Evolutionary conservation across 441 rosid species (phyloP).

Genomic region (Gossypium schwendimanii): DNA sequence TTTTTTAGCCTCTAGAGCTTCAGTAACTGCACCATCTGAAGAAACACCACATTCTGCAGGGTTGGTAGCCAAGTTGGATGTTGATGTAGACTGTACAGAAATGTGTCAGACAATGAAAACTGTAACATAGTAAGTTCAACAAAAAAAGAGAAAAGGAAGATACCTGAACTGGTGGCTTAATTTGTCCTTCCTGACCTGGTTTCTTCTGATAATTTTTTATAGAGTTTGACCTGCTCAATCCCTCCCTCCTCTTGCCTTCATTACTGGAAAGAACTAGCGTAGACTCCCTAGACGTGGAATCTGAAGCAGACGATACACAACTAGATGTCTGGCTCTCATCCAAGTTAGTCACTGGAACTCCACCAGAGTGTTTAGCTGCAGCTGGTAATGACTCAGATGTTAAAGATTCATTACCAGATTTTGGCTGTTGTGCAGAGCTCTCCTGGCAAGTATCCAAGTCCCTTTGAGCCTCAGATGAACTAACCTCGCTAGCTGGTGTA

Average conservation of each 20-base stretch:
- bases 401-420: conserved; percentile 31
- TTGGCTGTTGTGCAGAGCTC: conserved; percentile 33
- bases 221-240: conserved; percentile 44
- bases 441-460: conserved; percentile 31
- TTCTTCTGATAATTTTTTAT: conserved; percentile 50
- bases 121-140: neutral
- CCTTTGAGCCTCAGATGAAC: conserved; percentile 25
- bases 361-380: conserved; percentile 27
- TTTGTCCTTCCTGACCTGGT: conserved; percentile 34
- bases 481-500: conserved; percentile 31
- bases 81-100: conserved; percentile 27
- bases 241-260: conserved; percentile 37
- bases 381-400: conserved; percentile 27
- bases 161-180: conserved; percentile 46
- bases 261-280: conserved; percentile 11
- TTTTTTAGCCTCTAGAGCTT: conserved; percentile 27
- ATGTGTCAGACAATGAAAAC: conserved; percentile 24
- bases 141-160: neutral
- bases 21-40: conserved; percentile 25
- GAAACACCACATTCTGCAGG: conserved; percentile 26
- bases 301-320: conserved; percentile 10
- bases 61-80: conserved; percentile 16
- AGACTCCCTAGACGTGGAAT: conserved; percentile 28
- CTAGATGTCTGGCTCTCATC: conserved; percentile 20
- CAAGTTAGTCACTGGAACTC: conserved; percentile 23